Conservation (phyloP, 2,329 filamentous ascomycete genomes). For the Ophiostoma sp. region DNA sequence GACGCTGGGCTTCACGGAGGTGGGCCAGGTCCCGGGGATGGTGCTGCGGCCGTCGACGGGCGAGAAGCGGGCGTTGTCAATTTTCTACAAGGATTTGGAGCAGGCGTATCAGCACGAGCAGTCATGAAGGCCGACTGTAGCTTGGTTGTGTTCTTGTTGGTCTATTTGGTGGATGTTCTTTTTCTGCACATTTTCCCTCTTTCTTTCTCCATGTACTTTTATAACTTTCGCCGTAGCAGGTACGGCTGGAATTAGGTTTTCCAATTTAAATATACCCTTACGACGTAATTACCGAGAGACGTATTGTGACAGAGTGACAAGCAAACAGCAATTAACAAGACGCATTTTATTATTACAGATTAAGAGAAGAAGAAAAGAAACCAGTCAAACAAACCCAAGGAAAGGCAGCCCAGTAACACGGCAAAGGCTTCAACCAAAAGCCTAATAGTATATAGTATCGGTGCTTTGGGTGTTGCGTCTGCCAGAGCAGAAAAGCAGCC, state of each 20-base stretch:
- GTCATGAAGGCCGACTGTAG: background rate
- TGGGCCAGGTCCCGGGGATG: slow-evolving; percentile 58
- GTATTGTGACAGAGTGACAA: background rate
- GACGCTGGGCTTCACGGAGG: slow-evolving; percentile 56
- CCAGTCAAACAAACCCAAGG: background rate
- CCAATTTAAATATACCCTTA: background rate
- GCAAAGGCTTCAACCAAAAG: background rate
- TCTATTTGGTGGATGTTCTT: background rate
- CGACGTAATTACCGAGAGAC: background rate
- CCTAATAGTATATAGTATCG: background rate
- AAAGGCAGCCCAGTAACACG: background rate
- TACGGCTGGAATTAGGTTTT: background rate
- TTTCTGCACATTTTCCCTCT: background rate
- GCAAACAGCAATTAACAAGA: background rate
- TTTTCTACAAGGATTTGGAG: slow-evolving; percentile 60
- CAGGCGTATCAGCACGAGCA: background rate
- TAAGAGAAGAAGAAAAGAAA: background rate
- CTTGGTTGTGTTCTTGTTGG: background rate
- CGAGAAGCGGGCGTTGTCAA: slow-evolving; percentile 51
- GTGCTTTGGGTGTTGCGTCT: background rate
- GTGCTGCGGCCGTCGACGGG: slow-evolving; percentile 49
- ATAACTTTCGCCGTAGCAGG: background rate
- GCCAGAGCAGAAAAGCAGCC: background rate
- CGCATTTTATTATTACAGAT: background rate
- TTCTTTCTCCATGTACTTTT: background rate